phyloP scores from a whole-genome alignment of 2,329 filamentous ascomycete genomes.

The Fusarium sororula region DNA sequence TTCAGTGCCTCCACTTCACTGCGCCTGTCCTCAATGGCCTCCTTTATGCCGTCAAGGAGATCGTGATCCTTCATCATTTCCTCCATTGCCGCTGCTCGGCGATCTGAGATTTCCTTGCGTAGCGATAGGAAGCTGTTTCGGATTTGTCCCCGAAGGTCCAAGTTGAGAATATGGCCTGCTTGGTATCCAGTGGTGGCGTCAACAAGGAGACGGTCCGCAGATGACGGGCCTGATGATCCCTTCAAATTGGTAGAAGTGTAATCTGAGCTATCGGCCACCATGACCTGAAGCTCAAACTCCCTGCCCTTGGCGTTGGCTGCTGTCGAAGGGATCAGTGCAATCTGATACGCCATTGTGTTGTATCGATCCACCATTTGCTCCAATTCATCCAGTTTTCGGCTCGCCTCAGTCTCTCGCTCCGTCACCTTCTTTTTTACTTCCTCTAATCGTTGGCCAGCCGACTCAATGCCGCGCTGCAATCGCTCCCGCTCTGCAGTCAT shows the following conservation, averaged over 20 bases:
- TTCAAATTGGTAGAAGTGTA: constrained; percentile 73
- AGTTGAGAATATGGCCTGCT: constrained; percentile 85
- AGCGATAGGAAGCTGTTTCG: constrained; percentile 81
- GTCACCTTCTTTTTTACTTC: constrained; percentile 84
- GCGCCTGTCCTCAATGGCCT: constrained; percentile 95
- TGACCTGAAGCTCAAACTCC: constrained; percentile 85
- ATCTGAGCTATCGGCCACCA: constrained; percentile 80
- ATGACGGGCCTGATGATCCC: constrained; percentile 51
- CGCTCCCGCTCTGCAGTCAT: constrained; percentile 97
- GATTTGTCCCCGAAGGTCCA: constrained; percentile 85
- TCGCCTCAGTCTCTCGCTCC: constrained; percentile 89
- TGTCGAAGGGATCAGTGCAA: constrained; percentile 85
- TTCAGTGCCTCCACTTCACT: constrained; percentile 92
- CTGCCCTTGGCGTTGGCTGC: constrained; percentile 86
- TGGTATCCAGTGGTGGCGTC: constrained; percentile 89
- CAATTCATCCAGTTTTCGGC: constrained; percentile 87
- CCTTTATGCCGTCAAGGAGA: constrained; percentile 91
- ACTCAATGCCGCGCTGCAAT: constrained; percentile 87
- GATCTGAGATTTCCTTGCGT: constrained; percentile 91
- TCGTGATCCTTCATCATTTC: constrained; percentile 95
- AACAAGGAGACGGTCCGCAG: constrained; percentile 79
- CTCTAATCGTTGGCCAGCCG: constrained; percentile 78
- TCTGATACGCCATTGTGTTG: constrained; percentile 94
- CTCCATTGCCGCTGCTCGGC: constrained; percentile 82
- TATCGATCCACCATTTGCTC: constrained; percentile 89